Base-by-base conservation (phyloP, 2,329 filamentous ascomycete species). In the Aschersonia sp. region DNA sequence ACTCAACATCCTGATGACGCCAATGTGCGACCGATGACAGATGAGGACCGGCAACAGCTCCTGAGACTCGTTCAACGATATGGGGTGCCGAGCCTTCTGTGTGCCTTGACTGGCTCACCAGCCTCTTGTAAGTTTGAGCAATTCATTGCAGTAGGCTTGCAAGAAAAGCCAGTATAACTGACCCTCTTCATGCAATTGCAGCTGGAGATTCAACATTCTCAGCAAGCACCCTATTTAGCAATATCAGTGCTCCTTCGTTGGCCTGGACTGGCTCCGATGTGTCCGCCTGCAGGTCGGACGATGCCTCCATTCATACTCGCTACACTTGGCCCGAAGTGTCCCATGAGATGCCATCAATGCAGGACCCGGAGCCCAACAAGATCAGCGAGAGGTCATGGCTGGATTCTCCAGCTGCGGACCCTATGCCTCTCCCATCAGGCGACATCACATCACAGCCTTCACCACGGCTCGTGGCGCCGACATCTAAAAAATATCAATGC, bases 401-500 rank as follows among this genome's bases (percentile, higher is more conserved):
- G 44, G 64, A 66, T 49, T 68, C 66, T 30, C 65, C 65, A 32
- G 57, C 56, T 35, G 57, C 59, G 22, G 62, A 64, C 47, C 59
- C 62, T 31, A 65, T 63, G n/a, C 62, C 64, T 37, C 50, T 63
- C 6, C 56, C 58, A 42, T 54, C 51, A 42, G 56, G 50, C 50
- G 61, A 65, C 46, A 53, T 64, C 43, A 62, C 62, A 30, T 63
- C 61, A 30, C 55, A 65, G 50, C 59, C 63, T 4, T 67, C 64
- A 33, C 64, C 64, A 14, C 62, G 58, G 35, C 60, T 65, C 14
- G 57, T 63, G 32, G 57, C 62, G 45, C 62, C 63, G 29, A 65
- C 65, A 12, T 62, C 61, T 29, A 67, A 68, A 51, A 68, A 67
- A 51, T 66, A 67, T 43, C 64, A 70, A 55, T 70, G 68, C 53